A percentile compares a stretch with the other conserved stretches of the same genome.
phyloP scores from a whole-genome alignment of 768 basidiomycete genomes.

The Hericium erinaceus region DNA sequence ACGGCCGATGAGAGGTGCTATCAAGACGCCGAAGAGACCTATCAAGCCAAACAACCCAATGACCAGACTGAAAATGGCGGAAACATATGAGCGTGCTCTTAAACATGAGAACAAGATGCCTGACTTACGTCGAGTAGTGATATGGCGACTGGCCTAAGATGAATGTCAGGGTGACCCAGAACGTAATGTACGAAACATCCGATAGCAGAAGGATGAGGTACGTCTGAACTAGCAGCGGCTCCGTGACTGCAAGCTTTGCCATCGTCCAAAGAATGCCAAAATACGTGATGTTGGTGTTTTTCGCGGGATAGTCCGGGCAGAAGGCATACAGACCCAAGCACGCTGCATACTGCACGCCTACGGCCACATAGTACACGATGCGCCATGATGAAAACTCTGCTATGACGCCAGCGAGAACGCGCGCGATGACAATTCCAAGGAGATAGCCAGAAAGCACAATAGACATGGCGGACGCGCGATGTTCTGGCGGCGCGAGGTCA shows the following conservation, averaged over 20 bases:
- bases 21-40: slow-evolving; percentile 27
- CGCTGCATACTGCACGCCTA: slow-evolving; percentile 19
- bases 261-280: slow-evolving; percentile 61
- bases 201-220: slow-evolving; percentile 50
- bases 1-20: slow-evolving; percentile 10
- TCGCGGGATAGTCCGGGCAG: slow-evolving; percentile 10
- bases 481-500: slow-evolving; percentile 70
- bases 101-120: background rate
- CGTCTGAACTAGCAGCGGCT: slow-evolving; percentile 69
- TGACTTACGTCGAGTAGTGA: slow-evolving; percentile 55
- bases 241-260: slow-evolving; percentile 67
- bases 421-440: slow-evolving; percentile 64
- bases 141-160: slow-evolving; percentile 71
- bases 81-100: background rate
- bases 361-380: slow-evolving; percentile 32
- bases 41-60: slow-evolving; percentile 36
- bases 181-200: slow-evolving; percentile 43
- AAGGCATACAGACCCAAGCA: slow-evolving; percentile 3
- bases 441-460: slow-evolving; percentile 59
- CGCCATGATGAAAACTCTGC: slow-evolving; percentile 33
- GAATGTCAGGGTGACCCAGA: slow-evolving; percentile 62
- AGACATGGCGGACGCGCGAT: slow-evolving; percentile 69
- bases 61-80: slow-evolving; percentile 13
- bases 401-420: slow-evolving; percentile 43
- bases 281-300: slow-evolving; percentile 6